phyloP scores from a whole-genome alignment of 371 early-diverging fungal species.

The Saksenaea oblongispora region DNA sequence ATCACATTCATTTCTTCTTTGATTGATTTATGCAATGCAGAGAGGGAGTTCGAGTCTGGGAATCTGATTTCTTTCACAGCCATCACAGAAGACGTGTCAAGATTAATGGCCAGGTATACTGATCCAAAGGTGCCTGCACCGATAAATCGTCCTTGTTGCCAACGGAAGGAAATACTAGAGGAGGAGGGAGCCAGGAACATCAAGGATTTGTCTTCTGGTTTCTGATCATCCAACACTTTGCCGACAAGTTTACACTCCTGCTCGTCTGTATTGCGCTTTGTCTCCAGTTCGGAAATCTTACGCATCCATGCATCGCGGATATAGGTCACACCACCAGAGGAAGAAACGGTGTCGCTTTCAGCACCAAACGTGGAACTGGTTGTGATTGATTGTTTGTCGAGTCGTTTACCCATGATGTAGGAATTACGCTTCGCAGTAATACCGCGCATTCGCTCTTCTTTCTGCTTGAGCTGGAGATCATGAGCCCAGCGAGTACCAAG shows the following conservation, averaged over 20 bases:
- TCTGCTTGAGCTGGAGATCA: constrained; percentile 47
- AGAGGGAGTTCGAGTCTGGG: constrained; percentile 71
- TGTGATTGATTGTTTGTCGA: constrained; percentile 33
- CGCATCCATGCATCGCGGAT: constrained; percentile 62
- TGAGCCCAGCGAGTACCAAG: constrained; percentile 62
- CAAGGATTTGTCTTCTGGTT: constrained; percentile 77
- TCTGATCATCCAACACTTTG: constrained; percentile 74
- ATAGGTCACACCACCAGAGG: constrained; percentile 32
- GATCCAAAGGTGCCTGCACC: constrained; percentile 89
- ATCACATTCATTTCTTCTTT: constrained; percentile 91
- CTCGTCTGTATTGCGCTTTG: constrained; percentile 44
- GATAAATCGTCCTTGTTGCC: constrained; percentile 86
- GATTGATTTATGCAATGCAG: constrained; percentile 71
- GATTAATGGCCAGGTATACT: constrained; percentile 82
- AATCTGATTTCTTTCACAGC: constrained; percentile 92
- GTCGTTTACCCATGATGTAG: constrained; percentile 29
- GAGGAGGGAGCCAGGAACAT: constrained; percentile 75
- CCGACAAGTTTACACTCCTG: constrained; percentile 69
- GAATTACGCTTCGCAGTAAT: constrained; percentile 41
- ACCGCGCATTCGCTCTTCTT: constrained; percentile 39
- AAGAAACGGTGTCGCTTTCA: constrained; percentile 7
- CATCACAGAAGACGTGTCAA: constrained; percentile 85
- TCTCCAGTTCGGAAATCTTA: constrained; percentile 51
- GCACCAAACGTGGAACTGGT: constrained; percentile 45
- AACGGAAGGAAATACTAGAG: constrained; percentile 75